Percentiles rank a stretch among this genome's conserved stretches.
These are phyloP conservation scores for Metrosideros polymorpha DNA, from an alignment of 441 rosid genomes.

Conservation along the genomic window DNA sequence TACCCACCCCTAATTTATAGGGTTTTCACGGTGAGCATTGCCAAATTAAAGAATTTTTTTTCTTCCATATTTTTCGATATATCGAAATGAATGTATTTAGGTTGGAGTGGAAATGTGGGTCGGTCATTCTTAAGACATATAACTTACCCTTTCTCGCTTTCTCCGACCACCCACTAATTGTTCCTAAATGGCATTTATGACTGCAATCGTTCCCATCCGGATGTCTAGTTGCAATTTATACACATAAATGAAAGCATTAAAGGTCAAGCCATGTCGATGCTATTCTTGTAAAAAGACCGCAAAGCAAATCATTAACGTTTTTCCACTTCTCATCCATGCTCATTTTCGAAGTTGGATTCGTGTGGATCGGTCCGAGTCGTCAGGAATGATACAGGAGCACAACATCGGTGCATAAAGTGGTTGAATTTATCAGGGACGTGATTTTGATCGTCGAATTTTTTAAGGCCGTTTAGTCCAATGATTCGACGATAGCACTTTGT, in stretches of 20 bases:
- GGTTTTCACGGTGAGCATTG: not conserved
- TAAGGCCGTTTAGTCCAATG: not conserved
- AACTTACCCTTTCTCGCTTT: too few relatives aligned
- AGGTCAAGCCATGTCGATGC: not conserved
- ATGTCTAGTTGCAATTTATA: not conserved
- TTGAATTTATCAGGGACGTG: not conserved
- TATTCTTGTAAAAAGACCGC: not conserved
- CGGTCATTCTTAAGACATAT: too few relatives aligned
- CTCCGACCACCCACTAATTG: too few relatives aligned
- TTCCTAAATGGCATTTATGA: too few relatives aligned
- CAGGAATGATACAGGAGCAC: too few relatives aligned
- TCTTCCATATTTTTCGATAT: accelerated
- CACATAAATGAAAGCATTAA: not conserved
- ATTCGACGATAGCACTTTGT: accelerated
- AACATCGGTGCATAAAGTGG: too few relatives aligned
- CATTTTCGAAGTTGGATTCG: accelerated
- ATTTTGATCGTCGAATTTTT: not conserved
- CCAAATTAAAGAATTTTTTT: not conserved
- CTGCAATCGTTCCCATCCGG: not conserved
- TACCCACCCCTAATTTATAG: not conserved
- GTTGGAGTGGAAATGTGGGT: not conserved
- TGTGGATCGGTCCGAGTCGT: accelerated
- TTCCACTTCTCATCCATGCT: accelerated
- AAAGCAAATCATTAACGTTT: not conserved
- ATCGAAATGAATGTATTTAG: not conserved